Evolutionary conservation across 495 filamentous ascomycete genomes (phyloP), one percentile per base, ranked within the genome.

Genomic region (Talaromyces liani): DNA sequence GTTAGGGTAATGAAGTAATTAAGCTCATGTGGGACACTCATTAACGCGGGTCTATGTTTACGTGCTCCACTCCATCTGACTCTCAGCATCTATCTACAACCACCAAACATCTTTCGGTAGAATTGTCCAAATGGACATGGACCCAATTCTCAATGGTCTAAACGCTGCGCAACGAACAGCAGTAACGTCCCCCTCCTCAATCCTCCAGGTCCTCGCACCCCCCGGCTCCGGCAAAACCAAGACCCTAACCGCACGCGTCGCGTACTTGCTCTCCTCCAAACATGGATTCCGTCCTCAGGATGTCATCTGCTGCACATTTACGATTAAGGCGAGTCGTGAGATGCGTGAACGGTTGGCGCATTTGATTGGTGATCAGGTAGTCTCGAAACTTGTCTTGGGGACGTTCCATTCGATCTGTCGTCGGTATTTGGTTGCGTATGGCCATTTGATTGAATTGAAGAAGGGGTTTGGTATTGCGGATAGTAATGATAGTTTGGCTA

Each of bases 231-330:
- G 95, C 27, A 99, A 99, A 76, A 99, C 95, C 9, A 93, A 97
- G 76, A 98, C 95, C 3, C 83, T 99, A 39, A 98, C 93, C 0
- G 89, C 95, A 41, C 88, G 95, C 63, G 92, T 96, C 61, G 95
- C 93, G 63, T 96, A 95, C 80, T 85, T 98, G n/a, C 84, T 99
- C 58, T 82, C 85, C n/a, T 80, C 22, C 2, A 29, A 56, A 27
- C 77, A 90, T 65, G 84, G 87, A 33, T 86, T 91, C 68, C 85
- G 85, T 49, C 93, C 95, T 67, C 88, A 91, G 79, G 94, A 98
- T 80, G 85, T 99, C 71, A 87, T 99, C 53, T 95, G 96, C 62
- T 93, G 93, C 64, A 99, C 95, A 0, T 99, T 99, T 71, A 99
- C 95, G 3, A 91, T 96, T 72, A 99, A 98, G 73, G 94, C 94